Percentiles rank a stretch among this genome's conserved stretches.
Conservation (phyloP, 441 rosid species). For the Daphne laureola region DNA sequence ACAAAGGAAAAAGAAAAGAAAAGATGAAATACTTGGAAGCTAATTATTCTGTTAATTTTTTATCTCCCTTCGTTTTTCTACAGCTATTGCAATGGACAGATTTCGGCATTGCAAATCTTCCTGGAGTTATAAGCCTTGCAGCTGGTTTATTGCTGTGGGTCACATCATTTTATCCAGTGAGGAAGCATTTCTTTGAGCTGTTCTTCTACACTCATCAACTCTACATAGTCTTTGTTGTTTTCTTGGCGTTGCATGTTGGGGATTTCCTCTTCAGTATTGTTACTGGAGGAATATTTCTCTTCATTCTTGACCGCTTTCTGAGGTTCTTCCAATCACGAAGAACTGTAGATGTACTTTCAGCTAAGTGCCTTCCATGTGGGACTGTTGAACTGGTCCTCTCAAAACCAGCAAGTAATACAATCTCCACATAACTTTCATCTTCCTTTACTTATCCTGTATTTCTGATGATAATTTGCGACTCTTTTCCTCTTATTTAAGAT, state of each 20-base stretch:
- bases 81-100: constrained; percentile 49
- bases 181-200: constrained; percentile 49
- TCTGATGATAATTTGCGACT: no score
- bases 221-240: constrained; percentile 47
- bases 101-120: constrained; percentile 38
- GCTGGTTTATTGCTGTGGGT: constrained; percentile 68
- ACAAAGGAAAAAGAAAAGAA: no score
- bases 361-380: constrained; percentile 53
- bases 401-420: constrained; percentile 42
- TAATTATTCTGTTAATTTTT: background rate
- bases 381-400: constrained; percentile 48
- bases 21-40: background rate
- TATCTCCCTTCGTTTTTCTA: constrained; percentile 17
- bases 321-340: constrained; percentile 59
- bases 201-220: constrained; percentile 74
- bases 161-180: constrained; percentile 45
- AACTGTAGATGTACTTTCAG: constrained; percentile 44
- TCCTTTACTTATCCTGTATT: no score
- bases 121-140: constrained; percentile 53
- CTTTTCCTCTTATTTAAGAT: constrained; percentile 26
- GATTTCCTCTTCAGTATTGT: constrained; percentile 41
- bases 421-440: background rate
- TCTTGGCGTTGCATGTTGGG: constrained; percentile 61
- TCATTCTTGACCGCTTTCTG: constrained; percentile 57
- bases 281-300: constrained; percentile 55